phyloP scores from a whole-genome alignment of 1,284 basidiomycete species.

The Cutaneotrichosporon cavernicola region DNA sequence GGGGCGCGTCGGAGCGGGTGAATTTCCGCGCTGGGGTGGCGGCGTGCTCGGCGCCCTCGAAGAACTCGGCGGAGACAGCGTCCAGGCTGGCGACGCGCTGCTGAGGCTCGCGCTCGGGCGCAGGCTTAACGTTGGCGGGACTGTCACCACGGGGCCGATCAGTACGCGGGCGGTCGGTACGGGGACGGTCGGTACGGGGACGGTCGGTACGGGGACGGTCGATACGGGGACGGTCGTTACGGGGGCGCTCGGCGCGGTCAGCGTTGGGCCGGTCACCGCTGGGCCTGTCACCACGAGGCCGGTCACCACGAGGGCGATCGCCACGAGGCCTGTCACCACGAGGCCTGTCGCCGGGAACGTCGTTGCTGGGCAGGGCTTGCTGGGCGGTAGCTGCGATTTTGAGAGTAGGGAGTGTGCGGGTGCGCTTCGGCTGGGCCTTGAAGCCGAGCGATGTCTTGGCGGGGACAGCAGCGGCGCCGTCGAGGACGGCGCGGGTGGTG shows the following conservation, averaged over 20 bases:
- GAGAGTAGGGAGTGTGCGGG: slow-evolving; percentile 17
- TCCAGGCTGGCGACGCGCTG: background rate
- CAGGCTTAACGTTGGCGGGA: background rate
- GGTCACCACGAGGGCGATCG: too few relatives aligned
- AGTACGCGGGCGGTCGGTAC: background rate
- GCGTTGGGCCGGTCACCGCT: background rate
- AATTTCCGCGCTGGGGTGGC: background rate
- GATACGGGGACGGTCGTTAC: too few relatives aligned
- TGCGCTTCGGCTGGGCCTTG: slow-evolving; percentile 8
- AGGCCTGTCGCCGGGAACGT: background rate
- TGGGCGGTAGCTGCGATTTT: slow-evolving; percentile 4
- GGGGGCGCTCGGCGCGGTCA: background rate
- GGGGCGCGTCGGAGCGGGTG: background rate
- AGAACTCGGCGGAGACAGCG: slow-evolving; percentile 17
- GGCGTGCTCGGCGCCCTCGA: slow-evolving; percentile 19
- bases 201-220: too few relatives aligned
- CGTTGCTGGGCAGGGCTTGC: background rate
- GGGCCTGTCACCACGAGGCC: too few relatives aligned
- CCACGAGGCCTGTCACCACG: background rate
- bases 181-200: too few relatives aligned
- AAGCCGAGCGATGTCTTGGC: background rate
- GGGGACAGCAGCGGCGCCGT: background rate
- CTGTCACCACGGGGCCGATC: background rate
- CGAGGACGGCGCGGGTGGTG: slow-evolving; percentile 13
- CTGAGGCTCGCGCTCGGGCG: background rate